Evolutionary conservation across 2,329 filamentous ascomycete species (phyloP).

Genomic region (Arthrobotrys conoides): DNA sequence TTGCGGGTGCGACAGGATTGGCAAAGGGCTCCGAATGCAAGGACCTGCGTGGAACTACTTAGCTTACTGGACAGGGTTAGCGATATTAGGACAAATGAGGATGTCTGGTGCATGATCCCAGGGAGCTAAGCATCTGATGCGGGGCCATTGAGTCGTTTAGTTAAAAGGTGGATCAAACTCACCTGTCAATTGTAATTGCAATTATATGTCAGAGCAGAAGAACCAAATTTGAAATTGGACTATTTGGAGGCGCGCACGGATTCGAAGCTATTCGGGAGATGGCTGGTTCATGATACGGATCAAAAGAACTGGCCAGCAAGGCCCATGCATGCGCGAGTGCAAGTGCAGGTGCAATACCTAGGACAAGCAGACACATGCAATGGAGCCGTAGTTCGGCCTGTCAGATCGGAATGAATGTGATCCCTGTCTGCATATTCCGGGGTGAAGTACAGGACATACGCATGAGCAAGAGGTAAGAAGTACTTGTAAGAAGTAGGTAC

Average conservation of each 20-base stretch:
- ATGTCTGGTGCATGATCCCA: constrained; percentile 10
- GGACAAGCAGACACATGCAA: constrained; percentile 21
- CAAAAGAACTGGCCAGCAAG: constrained; percentile 11
- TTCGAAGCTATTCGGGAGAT: constrained; percentile 50
- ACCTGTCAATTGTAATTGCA: constrained; percentile 20
- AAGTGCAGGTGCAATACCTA: background rate
- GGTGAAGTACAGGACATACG: background rate
- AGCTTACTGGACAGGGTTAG: constrained; percentile 58
- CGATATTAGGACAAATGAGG: constrained; percentile 41
- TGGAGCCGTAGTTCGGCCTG: constrained; percentile 13
- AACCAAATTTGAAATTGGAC: constrained; percentile 23
- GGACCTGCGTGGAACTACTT: constrained; percentile 40
- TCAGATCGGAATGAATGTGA: constrained; percentile 44
- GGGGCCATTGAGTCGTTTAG: constrained; percentile 29
- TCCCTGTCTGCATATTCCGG: constrained; percentile 32
- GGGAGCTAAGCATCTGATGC: constrained; percentile 24
- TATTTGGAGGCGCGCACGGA: constrained; percentile 33
- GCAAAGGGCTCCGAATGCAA: constrained; percentile 31
- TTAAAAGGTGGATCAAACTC: constrained; percentile 29
- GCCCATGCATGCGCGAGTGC: constrained; percentile 5
- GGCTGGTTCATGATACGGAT: constrained; percentile 37
- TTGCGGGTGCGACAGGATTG: constrained; percentile 28
- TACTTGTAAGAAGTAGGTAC: background rate
- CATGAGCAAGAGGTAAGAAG: background rate
- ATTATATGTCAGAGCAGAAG: background rate